Evolutionary conservation across 805 yeast genomes (phyloP), one percentile per base, ranked within the genome.

Genomic region (Yamadazyma laniorum): DNA sequence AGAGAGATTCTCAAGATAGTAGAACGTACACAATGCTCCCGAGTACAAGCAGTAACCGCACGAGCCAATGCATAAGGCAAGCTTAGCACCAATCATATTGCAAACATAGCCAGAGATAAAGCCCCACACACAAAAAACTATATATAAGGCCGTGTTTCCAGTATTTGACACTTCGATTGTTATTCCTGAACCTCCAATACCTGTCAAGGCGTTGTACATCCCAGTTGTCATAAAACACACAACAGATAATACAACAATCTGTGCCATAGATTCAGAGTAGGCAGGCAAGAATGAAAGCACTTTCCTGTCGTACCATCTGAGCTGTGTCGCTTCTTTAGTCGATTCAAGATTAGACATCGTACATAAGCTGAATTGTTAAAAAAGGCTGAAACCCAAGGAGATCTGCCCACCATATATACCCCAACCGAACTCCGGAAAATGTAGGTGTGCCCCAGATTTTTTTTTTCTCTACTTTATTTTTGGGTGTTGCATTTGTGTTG

Each of bases 61-160:
- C 19, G 79, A 79, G 23, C 83, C 82, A 42, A 77, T 56, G 40
- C 69, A 59, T 33, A 78, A 58, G 34, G 70, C 60, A 23, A 56
- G 56, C 42, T 67, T 59, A 15, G 66, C 62, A 37, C 82, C 82
- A 18, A 77, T 49, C 12, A 56, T 51, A 60, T 77, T 78, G 54
- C 76, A 68, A 34, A 77, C 63, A 18, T 79, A 67, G 44, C 83
- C 83, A 9, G 77, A 69, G 41, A 77, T 65, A 53, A 77, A 74
- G 6, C 82, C 82, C 43, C 76, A 49, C 13, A 74, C 61, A 22
- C 82, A 80, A 48, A 78, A 77, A 0, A 76, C 70, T 26, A 72
- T 64, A 53, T 77, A 69, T 32, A 77, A 61, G 4, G 81, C 80
- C 37, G 72, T 74, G 44, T 63, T 67, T 11, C 79, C 73, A 49